A percentile compares a stretch with the other conserved stretches of the same genome.
Evolutionary conservation across 2,329 filamentous ascomycete species (phyloP).

Genomic region (Sclerotinia trifoliorum): DNA sequence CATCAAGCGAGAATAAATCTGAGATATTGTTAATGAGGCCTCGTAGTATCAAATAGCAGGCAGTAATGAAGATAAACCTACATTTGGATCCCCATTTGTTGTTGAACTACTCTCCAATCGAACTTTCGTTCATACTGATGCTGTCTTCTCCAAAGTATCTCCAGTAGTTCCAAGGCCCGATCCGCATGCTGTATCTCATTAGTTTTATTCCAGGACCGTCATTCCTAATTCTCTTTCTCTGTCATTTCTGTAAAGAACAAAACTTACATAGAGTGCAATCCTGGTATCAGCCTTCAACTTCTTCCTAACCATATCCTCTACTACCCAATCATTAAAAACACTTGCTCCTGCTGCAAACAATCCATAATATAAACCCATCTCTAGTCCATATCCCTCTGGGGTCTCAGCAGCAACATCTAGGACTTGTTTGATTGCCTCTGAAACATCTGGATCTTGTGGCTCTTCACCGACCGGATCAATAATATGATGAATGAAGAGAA

Average conservation of each 20-base stretch:
- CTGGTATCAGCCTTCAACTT: conserved; percentile 36
- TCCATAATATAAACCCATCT: conserved; percentile 39
- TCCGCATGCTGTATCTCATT: conserved; percentile 35
- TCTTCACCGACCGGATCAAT: conserved; percentile 33
- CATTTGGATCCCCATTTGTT: conserved; percentile 39
- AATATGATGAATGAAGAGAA: conserved; percentile 38
- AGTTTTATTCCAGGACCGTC: conserved; percentile 10
- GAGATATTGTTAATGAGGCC: conserved; percentile 11
- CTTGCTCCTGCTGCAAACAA: conserved; percentile 38
- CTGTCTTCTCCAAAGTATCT: conserved; percentile 38
- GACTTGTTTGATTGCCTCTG: conserved; percentile 33
- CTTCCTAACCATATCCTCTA: conserved; percentile 34
- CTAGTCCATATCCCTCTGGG: conserved; percentile 37
- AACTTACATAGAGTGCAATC: conserved; percentile 37
- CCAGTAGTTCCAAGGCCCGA: conserved; percentile 36
- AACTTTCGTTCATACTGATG: conserved; percentile 37
- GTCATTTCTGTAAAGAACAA: neutral
- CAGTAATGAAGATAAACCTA: conserved; percentile 22
- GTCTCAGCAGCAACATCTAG: conserved; percentile 37
- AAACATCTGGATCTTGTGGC: conserved; percentile 31
- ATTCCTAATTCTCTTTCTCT: neutral
- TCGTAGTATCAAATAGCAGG: neutral
- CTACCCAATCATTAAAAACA: conserved; percentile 34
- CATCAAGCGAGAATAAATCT: conserved; percentile 22
- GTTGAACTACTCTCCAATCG: conserved; percentile 38